phyloP scores from a whole-genome alignment of 441 rosid species.

The Aquilaria agallochum region DNA sequence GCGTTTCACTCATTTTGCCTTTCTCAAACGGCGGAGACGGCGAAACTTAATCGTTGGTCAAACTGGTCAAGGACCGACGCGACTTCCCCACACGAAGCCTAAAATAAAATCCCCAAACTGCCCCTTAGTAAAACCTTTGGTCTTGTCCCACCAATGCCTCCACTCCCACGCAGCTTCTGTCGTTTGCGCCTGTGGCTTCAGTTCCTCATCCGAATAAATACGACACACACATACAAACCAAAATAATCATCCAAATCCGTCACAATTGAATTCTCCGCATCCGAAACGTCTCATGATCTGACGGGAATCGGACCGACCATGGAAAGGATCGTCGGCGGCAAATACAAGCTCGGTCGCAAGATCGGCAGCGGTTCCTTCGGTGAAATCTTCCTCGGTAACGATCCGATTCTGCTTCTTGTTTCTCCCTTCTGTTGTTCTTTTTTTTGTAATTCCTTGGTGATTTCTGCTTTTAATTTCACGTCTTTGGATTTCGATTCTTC shows the following conservation, averaged over 20 bases:
- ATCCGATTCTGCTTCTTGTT: constrained; percentile 6
- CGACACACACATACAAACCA: not conserved
- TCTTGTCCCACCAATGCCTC: constrained; percentile 4
- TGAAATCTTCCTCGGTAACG: constrained; percentile 75
- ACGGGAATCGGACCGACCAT: constrained; percentile 28
- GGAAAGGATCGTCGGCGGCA: constrained; percentile 90
- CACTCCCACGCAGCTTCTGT: constrained; percentile 18
- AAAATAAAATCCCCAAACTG: constrained; percentile 20
- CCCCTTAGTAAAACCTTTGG: constrained; percentile 11
- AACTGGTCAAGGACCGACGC: no score
- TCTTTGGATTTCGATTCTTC: constrained; percentile 6
- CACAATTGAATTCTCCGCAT: constrained; percentile 7
- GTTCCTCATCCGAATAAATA: constrained; percentile 1
- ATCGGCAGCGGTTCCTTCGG: constrained; percentile 98
- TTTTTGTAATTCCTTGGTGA: not conserved
- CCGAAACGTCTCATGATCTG: constrained; percentile 17
- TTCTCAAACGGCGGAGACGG: no score
- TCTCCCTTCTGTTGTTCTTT: not conserved
- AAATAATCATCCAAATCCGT: not conserved
- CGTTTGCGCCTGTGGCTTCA: constrained; percentile 26
- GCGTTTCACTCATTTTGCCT: no score
- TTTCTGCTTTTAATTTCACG: constrained; percentile 3
- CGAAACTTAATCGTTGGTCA: no score
- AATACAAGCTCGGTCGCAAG: constrained; percentile 88
- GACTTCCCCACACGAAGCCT: not conserved